These are phyloP conservation scores for Coemansia sp. DNA, from an alignment of 192 early-diverging fungal species.

Conservation along the genomic window DNA sequence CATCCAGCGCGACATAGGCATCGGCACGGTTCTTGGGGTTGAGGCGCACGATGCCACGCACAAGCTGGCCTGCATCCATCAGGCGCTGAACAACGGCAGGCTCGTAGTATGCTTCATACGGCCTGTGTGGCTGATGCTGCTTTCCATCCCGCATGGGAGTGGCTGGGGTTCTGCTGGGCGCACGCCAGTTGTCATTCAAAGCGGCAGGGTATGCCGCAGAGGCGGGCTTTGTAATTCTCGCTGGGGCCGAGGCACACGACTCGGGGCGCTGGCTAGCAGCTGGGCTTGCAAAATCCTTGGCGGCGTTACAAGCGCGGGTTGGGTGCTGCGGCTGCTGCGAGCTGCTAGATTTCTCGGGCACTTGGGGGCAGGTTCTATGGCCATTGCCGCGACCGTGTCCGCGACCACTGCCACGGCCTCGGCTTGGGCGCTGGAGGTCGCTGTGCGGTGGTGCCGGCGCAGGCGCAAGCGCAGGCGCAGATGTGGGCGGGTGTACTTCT, in stretches of 20 bases:
- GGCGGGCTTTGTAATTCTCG: not conserved
- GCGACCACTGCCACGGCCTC: not conserved
- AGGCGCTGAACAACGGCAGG: conserved; percentile 5
- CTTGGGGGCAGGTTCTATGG: not conserved
- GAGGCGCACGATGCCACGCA: conserved; percentile 80
- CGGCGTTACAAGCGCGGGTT: not conserved
- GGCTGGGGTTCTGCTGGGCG: not conserved
- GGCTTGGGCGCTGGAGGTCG: not conserved
- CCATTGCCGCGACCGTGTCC: not conserved
- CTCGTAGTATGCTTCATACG: conserved; percentile 33
- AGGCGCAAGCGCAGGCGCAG: not conserved
- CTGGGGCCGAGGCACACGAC: not conserved
- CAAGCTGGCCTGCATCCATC: conserved; percentile 52
- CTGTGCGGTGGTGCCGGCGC: not conserved
- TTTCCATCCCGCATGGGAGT: not conserved
- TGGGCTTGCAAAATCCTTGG: no score
- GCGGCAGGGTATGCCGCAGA: not conserved
- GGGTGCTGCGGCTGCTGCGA: not conserved
- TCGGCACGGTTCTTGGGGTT: conserved; percentile 85
- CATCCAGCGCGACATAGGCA: conserved; percentile 85
- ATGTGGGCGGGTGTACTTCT: not conserved
- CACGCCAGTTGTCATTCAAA: not conserved
- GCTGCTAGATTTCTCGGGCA: not conserved
- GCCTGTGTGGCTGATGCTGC: conserved; percentile 7
- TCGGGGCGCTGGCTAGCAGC: not conserved